Evolutionary conservation across 129 eudicot genomes (phyloP).

Genomic region (Flaveria brownii): DNA sequence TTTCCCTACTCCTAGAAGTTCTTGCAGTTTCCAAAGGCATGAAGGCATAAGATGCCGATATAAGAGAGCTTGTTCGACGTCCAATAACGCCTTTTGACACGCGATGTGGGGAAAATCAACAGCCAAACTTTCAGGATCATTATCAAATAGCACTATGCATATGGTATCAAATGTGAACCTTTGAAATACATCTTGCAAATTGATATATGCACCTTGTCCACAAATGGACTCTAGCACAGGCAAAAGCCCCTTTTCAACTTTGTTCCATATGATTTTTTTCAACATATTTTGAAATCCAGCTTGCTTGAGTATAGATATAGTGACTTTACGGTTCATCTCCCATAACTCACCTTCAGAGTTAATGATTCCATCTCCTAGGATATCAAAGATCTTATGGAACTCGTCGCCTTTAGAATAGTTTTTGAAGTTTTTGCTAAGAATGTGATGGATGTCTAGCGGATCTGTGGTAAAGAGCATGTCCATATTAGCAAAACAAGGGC

Average conservation of each 20-base stretch:
- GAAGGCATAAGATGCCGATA: conserved; percentile 38
- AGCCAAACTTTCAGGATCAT: conserved; percentile 36
- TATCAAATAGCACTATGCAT: conserved; percentile 30
- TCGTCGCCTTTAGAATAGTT: neutral
- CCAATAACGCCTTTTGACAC: conserved; percentile 29
- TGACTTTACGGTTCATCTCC: neutral
- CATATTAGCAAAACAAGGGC: neutral
- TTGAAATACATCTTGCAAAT: conserved; percentile 37
- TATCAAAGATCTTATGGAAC: neutral
- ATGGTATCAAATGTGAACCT: conserved; percentile 42
- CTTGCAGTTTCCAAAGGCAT: conserved; percentile 38
- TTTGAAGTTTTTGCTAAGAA: conserved; percentile 5
- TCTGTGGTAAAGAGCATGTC: neutral
- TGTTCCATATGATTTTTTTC: conserved; percentile 1
- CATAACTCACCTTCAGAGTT: neutral
- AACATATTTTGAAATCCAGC: neutral
- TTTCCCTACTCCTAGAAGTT: conserved; percentile 43
- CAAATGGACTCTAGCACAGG: conserved; percentile 29
- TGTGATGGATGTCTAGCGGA: conserved; percentile 5
- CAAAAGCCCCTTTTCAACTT: conserved; percentile 10
- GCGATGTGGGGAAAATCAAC: conserved; percentile 27
- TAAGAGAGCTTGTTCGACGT: conserved; percentile 28
- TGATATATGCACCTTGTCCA: conserved; percentile 1
- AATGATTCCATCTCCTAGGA: conserved; percentile 1
- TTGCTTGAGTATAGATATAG: neutral